Percentiles rank a stretch among this genome's conserved stretches.
phyloP scores from a whole-genome alignment of 305 asterid species.

The Rubia occidens region DNA sequence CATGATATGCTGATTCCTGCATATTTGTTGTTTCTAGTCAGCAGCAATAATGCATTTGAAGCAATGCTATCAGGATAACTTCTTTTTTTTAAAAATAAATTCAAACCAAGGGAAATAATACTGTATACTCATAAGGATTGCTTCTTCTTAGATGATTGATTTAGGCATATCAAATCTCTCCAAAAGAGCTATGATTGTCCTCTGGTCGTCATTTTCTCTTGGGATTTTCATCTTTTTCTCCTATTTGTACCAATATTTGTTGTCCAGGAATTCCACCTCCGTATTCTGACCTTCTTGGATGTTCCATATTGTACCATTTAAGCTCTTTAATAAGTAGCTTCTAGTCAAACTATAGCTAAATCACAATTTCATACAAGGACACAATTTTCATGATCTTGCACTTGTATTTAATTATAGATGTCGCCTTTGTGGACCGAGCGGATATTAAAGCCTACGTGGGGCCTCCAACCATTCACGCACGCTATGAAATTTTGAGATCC shows the following conservation, averaged over 20 bases:
- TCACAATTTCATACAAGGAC: not conserved
- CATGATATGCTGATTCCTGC: not conserved
- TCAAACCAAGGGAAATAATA: too few species aligned
- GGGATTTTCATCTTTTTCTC: not conserved
- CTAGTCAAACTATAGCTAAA: not conserved
- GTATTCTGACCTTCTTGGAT: not conserved
- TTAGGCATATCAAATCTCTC: not conserved
- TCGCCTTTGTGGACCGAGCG: conserved; percentile 97
- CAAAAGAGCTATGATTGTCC: not conserved
- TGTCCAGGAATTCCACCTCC: not conserved
- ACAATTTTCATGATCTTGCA: not conserved
- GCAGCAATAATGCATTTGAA: not conserved
- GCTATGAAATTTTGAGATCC: conserved; percentile 84
- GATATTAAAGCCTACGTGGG: conserved; percentile 96
- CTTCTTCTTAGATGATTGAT: not conserved
- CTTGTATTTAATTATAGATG: conserved; percentile 41
- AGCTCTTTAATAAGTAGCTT: not conserved
- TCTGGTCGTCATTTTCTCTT: not conserved
- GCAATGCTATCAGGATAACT: not conserved
- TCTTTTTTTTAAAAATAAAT: not conserved
- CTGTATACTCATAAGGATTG: not conserved
- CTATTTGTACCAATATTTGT: not conserved
- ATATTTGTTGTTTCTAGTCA: not conserved
- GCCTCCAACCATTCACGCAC: conserved; percentile 92
- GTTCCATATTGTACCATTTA: not conserved